Percentiles rank a stretch among this genome's conserved stretches.
Evolutionary conservation across 257 asterid genomes (phyloP).

Genomic region (Fraxinus excelsior): DNA sequence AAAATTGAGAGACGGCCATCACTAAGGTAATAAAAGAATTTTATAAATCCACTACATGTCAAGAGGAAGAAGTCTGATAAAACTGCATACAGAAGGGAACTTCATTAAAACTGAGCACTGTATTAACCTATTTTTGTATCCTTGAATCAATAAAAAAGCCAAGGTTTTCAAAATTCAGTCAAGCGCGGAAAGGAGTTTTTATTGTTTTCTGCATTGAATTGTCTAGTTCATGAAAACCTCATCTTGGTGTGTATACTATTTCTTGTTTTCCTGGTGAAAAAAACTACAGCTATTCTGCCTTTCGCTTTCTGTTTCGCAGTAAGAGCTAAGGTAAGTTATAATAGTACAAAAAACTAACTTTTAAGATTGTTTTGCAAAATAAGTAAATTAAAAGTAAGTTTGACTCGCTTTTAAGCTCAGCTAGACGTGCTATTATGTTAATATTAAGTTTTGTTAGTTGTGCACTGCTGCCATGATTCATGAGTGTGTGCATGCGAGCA

Average conservation of each 20-base stretch:
- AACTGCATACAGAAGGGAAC: neutral
- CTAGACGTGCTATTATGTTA: neutral
- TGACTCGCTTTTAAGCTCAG: neutral
- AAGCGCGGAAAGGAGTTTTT: neutral
- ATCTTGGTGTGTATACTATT: neutral
- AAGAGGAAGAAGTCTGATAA: neutral
- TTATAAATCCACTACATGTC: neutral
- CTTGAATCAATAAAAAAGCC: neutral
- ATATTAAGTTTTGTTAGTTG: neutral
- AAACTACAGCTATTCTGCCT: neutral
- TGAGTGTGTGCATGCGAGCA: slow-evolving; percentile 12
- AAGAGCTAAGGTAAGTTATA: neutral
- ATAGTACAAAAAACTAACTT: neutral
- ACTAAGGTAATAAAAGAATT: neutral
- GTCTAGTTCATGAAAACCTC: neutral
- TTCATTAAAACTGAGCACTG: neutral
- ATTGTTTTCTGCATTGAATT: neutral
- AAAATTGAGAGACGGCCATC: neutral
- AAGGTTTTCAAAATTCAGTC: neutral
- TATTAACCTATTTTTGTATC: neutral
- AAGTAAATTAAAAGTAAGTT: neutral
- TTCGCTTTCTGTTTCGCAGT: neutral
- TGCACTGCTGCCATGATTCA: neutral
- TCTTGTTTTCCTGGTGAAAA: neutral
- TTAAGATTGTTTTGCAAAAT: neutral